Evolutionary conservation across 2,329 filamentous ascomycete genomes (phyloP).

Genomic region (Torrubiella hemipterigena): DNA sequence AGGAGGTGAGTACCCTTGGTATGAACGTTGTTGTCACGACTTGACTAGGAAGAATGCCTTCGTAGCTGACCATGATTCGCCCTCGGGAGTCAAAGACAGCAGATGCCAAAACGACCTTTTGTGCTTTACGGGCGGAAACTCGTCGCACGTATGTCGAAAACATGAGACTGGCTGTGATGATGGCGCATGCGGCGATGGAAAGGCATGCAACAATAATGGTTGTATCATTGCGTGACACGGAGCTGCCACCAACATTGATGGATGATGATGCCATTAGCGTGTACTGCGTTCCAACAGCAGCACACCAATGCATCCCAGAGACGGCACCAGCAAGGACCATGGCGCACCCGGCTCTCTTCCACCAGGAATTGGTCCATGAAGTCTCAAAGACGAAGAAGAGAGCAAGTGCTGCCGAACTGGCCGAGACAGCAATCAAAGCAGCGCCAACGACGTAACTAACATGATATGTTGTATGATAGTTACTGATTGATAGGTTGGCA

Average conservation of each 20-base stretch:
- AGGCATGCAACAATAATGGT: constrained; percentile 64
- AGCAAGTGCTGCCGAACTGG: constrained; percentile 56
- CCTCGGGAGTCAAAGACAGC: constrained; percentile 58
- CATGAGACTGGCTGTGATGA: constrained; percentile 43
- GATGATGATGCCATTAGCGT: constrained; percentile 27
- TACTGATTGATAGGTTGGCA: constrained; percentile 70
- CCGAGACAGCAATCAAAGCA: constrained; percentile 58
- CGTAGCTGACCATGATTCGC: constrained; percentile 55
- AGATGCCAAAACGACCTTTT: constrained; percentile 46
- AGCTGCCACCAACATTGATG: constrained; percentile 29
- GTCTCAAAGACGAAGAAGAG: constrained; percentile 70
- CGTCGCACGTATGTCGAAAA: constrained; percentile 40
- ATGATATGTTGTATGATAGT: constrained; percentile 57
- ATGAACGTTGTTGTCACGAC: constrained; percentile 72
- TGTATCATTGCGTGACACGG: constrained; percentile 45
- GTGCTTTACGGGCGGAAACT: constrained; percentile 44
- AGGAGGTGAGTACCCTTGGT: constrained; percentile 36
- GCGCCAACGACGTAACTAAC: constrained; percentile 52
- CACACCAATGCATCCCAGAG: constrained; percentile 82
- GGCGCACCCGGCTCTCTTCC: constrained; percentile 58
- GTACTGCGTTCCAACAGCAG: constrained; percentile 59
- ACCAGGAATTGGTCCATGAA: constrained; percentile 68
- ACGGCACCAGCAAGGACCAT: constrained; percentile 60
- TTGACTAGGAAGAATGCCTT: constrained; percentile 56
- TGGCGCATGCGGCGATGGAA: constrained; percentile 44